Evolutionary conservation across 2,329 filamentous ascomycete species (phyloP).

Genomic region (Paecilomyces fulvus): DNA sequence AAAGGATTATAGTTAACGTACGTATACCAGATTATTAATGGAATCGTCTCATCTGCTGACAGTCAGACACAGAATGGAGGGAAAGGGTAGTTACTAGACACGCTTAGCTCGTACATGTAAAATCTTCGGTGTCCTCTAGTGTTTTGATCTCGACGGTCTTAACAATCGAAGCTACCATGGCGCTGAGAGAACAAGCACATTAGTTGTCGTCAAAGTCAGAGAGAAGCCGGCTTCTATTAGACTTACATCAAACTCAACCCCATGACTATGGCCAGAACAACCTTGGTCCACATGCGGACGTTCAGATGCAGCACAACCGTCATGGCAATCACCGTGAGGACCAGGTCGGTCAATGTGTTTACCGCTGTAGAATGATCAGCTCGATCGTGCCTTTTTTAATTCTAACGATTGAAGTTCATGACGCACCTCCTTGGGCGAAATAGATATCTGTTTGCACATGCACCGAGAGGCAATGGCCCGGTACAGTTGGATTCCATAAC

Average conservation of each 20-base stretch:
- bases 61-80: background rate
- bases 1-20: constrained; percentile 1
- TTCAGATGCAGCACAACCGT: constrained; percentile 2
- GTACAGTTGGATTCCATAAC: constrained; percentile 7
- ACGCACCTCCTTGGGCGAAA: constrained; percentile 7
- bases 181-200: constrained; percentile 2
- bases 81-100: background rate
- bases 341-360: constrained; percentile 5
- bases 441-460: constrained; percentile 5
- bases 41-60: constrained; percentile 3
- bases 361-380: constrained; percentile 2
- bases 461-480: constrained; percentile 8
- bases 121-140: background rate
- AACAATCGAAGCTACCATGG: constrained; percentile 3
- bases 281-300: constrained; percentile 1
- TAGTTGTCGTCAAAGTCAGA: background rate
- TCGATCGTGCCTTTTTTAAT: background rate
- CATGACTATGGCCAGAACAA: constrained; percentile 2
- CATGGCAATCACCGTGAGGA: constrained; percentile 4
- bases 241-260: constrained; percentile 5
- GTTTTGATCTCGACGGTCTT: constrained; percentile 1
- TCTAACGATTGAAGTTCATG: background rate
- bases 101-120: constrained; percentile 3
- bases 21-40: constrained; percentile 4
- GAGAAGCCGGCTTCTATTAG: background rate